These are phyloP conservation scores for Alternaria ventricosa DNA, from an alignment of 2,329 filamentous ascomycete genomes.

Conservation along the genomic window DNA sequence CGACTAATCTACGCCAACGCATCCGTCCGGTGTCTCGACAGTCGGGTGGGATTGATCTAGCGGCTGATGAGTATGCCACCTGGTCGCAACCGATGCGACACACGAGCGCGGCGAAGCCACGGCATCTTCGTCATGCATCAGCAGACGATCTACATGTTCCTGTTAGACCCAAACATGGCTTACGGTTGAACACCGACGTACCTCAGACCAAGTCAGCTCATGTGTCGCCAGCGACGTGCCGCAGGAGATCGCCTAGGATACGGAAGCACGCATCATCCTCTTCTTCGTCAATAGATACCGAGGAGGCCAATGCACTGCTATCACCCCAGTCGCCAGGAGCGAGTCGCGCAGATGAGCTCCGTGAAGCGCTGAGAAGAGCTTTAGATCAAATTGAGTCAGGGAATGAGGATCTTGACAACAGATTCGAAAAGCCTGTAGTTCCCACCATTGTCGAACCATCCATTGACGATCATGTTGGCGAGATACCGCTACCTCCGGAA, in stretches of 20 bases:
- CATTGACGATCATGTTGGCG: conserved; percentile 17
- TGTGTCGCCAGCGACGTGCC: conserved; percentile 24
- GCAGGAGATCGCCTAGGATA: conserved; percentile 19
- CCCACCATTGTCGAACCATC: conserved; percentile 25
- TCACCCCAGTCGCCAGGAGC: conserved; percentile 30
- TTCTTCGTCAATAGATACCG: conserved; percentile 14
- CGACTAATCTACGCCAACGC: background rate
- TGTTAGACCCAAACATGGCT: conserved; percentile 7
- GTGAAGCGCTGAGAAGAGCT: conserved; percentile 24
- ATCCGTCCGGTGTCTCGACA: background rate
- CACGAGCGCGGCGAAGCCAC: background rate
- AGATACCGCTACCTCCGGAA: conserved; percentile 30
- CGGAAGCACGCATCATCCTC: conserved; percentile 17
- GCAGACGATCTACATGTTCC: conserved; percentile 12
- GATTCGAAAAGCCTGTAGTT: background rate
- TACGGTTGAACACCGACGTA: conserved; percentile 31
- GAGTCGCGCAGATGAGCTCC: conserved; percentile 22
- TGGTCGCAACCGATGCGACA: conserved; percentile 16
- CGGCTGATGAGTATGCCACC: conserved; percentile 5
- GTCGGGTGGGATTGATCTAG: background rate
- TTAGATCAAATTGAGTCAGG: conserved; percentile 13
- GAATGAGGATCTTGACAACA: background rate
- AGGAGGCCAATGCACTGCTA: background rate
- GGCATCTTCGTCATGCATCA: conserved; percentile 12
- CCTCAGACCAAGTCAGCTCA: conserved; percentile 28